phyloP scores from a whole-genome alignment of 805 yeast species.

The Wickerhamomyces hampshirensis region DNA sequence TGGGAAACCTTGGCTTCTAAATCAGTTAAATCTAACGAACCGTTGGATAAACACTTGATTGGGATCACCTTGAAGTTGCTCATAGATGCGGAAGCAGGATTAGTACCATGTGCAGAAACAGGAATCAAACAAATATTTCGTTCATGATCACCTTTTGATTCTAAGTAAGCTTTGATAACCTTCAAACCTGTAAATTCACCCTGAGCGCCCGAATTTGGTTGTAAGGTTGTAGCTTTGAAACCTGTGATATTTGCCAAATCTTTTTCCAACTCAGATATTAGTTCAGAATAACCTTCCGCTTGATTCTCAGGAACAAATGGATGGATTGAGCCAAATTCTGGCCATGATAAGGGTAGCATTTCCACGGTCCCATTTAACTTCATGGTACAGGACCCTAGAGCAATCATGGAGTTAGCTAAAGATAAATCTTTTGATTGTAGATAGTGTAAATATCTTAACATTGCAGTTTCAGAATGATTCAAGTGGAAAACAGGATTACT shows the following conservation, averaged over 20 bases:
- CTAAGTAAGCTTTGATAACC: slow-evolving; percentile 74
- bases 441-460: slow-evolving; percentile 83
- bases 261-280: slow-evolving; percentile 69
- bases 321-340: slow-evolving; percentile 82
- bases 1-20: slow-evolving; percentile 66
- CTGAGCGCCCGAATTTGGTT: slow-evolving; percentile 98
- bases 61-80: slow-evolving; percentile 92
- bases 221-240: slow-evolving; percentile 81
- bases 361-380: slow-evolving; percentile 92
- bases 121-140: slow-evolving; percentile 92
- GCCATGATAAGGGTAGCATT: slow-evolving; percentile 93
- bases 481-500: slow-evolving; percentile 75
- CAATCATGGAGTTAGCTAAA: slow-evolving; percentile 93
- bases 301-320: slow-evolving; percentile 91
- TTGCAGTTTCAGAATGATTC: slow-evolving; percentile 91
- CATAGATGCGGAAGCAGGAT: slow-evolving; percentile 98
- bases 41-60: slow-evolving; percentile 79
- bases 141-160: slow-evolving; percentile 60
- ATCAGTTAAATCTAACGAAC: slow-evolving; percentile 81
- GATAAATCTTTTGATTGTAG: slow-evolving; percentile 88
- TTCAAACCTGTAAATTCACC: slow-evolving; percentile 96
- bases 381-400: slow-evolving; percentile 98
- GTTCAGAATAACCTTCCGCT: slow-evolving; percentile 78
- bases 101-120: slow-evolving; percentile 96
- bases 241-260: slow-evolving; percentile 94